A percentile compares a stretch with the other conserved stretches of the same genome.
These are phyloP conservation scores for Colletotrichum tamarilloi DNA, from an alignment of 2,329 filamentous ascomycete genomes.

Conservation along the genomic window DNA sequence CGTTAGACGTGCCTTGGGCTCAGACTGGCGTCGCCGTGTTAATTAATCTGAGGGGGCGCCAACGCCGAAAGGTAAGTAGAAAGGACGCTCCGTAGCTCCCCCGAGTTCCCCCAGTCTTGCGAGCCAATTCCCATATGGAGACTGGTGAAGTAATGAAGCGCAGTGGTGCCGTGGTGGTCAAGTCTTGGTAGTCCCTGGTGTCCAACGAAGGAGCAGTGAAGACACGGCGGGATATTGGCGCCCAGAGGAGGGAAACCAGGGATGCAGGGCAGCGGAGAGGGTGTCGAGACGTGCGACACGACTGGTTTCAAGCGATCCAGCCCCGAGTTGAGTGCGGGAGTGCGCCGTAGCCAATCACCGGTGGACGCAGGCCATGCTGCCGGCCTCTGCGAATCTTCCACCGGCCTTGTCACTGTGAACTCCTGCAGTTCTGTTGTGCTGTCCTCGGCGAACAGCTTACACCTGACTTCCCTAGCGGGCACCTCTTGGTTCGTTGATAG, in stretches of 20 bases:
- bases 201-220: not conserved
- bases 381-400: conserved; percentile 3
- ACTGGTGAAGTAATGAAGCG: conserved; percentile 2
- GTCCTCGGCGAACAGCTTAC: not conserved
- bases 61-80: conserved; percentile 14
- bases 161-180: not conserved
- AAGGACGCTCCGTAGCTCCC: not conserved
- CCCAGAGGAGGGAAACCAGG: conserved; percentile 20
- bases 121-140: not conserved
- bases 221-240: conserved; percentile 17
- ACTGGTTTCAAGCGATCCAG: conserved; percentile 35
- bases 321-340: conserved; percentile 19
- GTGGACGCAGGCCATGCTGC: conserved; percentile 9
- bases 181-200: not conserved
- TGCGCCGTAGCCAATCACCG: conserved; percentile 21
- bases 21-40: conserved; percentile 11
- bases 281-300: conserved; percentile 37
- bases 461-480: not conserved
- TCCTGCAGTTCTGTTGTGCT: not conserved
- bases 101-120: not conserved
- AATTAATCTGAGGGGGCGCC: conserved; percentile 28
- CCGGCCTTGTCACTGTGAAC: not conserved
- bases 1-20: not conserved
- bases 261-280: conserved; percentile 25
- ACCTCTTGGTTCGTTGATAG: not conserved